Evolutionary conservation across 1,139 yeast species (phyloP), one percentile per base, ranked within the genome.

Genomic region (Pichia terricola): DNA sequence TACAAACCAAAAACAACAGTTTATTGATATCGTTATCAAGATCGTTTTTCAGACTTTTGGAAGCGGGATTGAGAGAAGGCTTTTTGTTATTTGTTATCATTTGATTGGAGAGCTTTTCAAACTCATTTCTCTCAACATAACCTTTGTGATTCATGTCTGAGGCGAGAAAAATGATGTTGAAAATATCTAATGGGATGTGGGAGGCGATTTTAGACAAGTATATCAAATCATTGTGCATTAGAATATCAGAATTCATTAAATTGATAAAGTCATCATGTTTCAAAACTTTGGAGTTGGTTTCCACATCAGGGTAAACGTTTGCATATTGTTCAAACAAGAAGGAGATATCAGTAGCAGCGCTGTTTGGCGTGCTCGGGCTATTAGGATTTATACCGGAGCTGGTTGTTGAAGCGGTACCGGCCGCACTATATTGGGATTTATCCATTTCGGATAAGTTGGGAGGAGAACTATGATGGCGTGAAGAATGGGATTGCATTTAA

Each of bases 141-240:
- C 89, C 89, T 55, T 80, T 81, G 47, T 69, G 68, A 38, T 72
- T 71, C 45, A 70, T 69, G 59, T 82, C 91, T 28, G 86, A 79
- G 35, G 81, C 72, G 44, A 81, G 67, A 56, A 79, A 82, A 44
- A 82, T 73, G 49, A 82, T 55, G 10, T 74, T 75, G 52, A 67
- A 49, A 6, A 61, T 53, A 42, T 59, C 62, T 26, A 57, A 44
- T 4, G 62, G 61, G 16, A 52, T 49, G 34, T 54, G 54, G 4
- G 60, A 49, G 9, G 56, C 48, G 4, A 53, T 51, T 25, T 53
- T 48, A 1, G 61, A 53, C 1, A 58, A 37, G 36, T 54, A 55
- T 9, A 53, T 53, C 2, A 48, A 39, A 31, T 52, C 53, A 28
- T 56, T 52, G 7, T 46, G 43, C 34, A 39, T 31, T n/a, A 54